Conservation (phyloP, 345 rosid genomes). For the Excoecaria cochinchinensis region DNA sequence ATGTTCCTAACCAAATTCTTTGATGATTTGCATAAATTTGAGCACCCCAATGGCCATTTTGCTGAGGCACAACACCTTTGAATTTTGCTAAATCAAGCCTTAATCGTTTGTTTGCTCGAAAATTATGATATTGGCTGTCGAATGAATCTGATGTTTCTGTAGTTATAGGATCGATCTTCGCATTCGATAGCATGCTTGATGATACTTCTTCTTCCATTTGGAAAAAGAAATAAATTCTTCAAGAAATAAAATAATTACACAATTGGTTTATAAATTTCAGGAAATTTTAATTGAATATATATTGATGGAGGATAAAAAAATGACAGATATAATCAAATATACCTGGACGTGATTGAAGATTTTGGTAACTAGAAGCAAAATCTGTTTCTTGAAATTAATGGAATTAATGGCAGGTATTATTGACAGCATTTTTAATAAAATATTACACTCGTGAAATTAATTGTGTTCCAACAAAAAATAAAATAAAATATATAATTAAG, state of each 20-base stretch:
- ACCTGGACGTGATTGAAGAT: not conserved
- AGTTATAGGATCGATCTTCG: not conserved
- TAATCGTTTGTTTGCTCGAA: conserved; percentile 8
- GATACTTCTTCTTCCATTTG: conserved; percentile 15
- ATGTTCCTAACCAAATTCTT: conserved; percentile 62
- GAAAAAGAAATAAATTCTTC: too few species aligned
- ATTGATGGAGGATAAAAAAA: not conserved
- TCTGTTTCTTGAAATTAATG: not conserved
- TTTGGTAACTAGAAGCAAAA: not conserved
- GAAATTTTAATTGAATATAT: not conserved
- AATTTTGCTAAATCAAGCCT: conserved; percentile 16
- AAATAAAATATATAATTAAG: not conserved
- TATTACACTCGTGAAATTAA: not conserved
- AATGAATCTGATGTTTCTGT: conserved; percentile 7
- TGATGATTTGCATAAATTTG: conserved; percentile 63
- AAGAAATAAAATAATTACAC: not conserved
- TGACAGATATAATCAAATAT: not conserved
- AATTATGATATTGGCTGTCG: not conserved
- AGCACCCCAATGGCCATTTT: conserved; percentile 61
- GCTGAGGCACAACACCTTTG: conserved; percentile 60
- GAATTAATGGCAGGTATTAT: conserved; percentile 2
- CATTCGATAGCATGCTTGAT: conserved; percentile 10
- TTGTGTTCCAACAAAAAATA: not conserved
- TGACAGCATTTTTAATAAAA: not conserved
- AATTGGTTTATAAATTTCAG: not conserved